phyloP scores from a whole-genome alignment of 768 basidiomycete genomes.

The Amanita rubescens region DNA sequence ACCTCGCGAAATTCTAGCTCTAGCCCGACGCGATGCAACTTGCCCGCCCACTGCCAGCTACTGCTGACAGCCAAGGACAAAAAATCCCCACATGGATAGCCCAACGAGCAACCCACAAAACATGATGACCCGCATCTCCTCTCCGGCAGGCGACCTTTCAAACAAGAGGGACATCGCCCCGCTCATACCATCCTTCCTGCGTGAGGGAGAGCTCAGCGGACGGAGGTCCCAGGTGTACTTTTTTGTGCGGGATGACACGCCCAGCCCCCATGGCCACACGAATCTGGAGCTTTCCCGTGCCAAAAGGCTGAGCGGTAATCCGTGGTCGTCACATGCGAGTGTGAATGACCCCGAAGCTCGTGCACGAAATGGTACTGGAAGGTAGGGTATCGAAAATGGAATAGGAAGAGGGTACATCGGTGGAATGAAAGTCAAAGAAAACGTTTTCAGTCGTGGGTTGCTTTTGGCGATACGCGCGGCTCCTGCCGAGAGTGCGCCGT shows the following conservation, averaged over 20 bases:
- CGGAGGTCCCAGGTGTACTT: constrained; percentile 35
- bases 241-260: constrained; percentile 28
- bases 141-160: constrained; percentile 57
- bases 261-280: constrained; percentile 44
- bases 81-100: constrained; percentile 43
- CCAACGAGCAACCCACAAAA: constrained; percentile 43
- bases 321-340: constrained; percentile 54
- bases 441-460: constrained; percentile 60
- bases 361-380: constrained; percentile 34
- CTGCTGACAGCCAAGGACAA: constrained; percentile 10
- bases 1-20: no score
- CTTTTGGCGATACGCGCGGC: constrained; percentile 55
- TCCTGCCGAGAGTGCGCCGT: constrained; percentile 49
- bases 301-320: constrained; percentile 46
- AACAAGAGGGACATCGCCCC: constrained; percentile 38
- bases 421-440: constrained; percentile 61
- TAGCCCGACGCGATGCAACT: neutral
- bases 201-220: constrained; percentile 28
- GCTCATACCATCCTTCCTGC: constrained; percentile 31
- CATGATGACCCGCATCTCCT: constrained; percentile 56
- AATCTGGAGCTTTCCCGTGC: constrained; percentile 42
- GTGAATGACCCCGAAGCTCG: constrained; percentile 49
- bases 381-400: constrained; percentile 34
- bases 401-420: constrained; percentile 42
- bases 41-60: neutral